These are phyloP conservation scores for Filobasidium uniguttulatum DNA, from an alignment of 1,284 basidiomycete genomes.

Conservation along the genomic window DNA sequence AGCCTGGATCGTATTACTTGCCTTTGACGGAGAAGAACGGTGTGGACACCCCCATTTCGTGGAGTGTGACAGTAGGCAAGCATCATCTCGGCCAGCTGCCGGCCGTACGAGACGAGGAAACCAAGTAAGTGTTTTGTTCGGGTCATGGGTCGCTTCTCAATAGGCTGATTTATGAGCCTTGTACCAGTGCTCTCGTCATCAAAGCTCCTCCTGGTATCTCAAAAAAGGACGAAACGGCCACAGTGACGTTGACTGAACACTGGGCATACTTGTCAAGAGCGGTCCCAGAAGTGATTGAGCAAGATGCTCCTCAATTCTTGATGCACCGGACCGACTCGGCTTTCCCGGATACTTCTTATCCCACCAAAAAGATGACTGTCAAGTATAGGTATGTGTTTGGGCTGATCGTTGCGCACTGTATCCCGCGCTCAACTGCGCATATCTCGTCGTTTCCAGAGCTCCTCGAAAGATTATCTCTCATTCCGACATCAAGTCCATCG, in stretches of 20 bases:
- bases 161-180: neutral
- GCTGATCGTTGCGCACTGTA: neutral
- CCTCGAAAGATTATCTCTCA: slow-evolving; percentile 53
- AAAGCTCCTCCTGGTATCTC: neutral
- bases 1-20: slow-evolving; percentile 53
- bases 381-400: slow-evolving; percentile 56
- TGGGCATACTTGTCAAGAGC: slow-evolving; percentile 62
- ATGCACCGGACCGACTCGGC: slow-evolving; percentile 57
- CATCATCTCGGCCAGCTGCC: slow-evolving; percentile 45
- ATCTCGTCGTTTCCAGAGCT: slow-evolving; percentile 40
- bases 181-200: neutral
- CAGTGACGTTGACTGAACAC: slow-evolving; percentile 60
- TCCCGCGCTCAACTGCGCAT: neutral
- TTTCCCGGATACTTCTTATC: slow-evolving; percentile 63
- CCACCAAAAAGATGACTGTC: slow-evolving; percentile 63
- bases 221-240: slow-evolving; percentile 46
- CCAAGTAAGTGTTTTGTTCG: slow-evolving; percentile 8
- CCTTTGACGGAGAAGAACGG: slow-evolving; percentile 53
- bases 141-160: slow-evolving; percentile 1
- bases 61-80: slow-evolving; percentile 53
- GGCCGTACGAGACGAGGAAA: slow-evolving; percentile 7
- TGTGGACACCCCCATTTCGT: slow-evolving; percentile 56
- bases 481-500: slow-evolving; percentile 40
- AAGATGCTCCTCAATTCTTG: slow-evolving; percentile 66
- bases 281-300: slow-evolving; percentile 57